A percentile compares a stretch with the other conserved stretches of the same genome.
These are phyloP conservation scores for Plasmodium gonderi DNA, from an alignment of 169 alveolate genomes.

Conservation along the genomic window DNA sequence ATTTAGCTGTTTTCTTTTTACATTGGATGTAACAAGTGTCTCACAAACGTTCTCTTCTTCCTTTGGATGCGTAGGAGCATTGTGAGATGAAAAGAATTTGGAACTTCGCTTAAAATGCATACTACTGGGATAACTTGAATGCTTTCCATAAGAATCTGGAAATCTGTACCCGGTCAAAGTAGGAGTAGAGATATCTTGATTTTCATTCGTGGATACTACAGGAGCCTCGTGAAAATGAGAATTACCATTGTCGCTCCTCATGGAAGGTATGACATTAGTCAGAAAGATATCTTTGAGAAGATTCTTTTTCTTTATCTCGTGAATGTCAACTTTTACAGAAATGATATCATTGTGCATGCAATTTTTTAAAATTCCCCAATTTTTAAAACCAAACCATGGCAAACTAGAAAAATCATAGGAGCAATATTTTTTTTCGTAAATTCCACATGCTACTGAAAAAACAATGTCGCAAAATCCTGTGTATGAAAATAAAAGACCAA, in stretches of 20 bases:
- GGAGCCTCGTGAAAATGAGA: background rate
- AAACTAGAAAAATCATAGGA: conserved; percentile 17
- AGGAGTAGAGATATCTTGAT: too few species aligned
- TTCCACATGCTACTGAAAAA: conserved; percentile 54
- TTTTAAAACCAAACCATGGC: conserved; percentile 62
- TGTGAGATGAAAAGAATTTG: background rate
- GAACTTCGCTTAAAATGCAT: background rate
- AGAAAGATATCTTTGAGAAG: conserved; percentile 8
- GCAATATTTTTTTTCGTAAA: conserved; percentile 10
- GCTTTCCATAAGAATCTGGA: too few species aligned
- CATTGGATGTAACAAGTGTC: background rate
- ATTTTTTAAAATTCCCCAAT: conserved; percentile 54
- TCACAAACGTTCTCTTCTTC: background rate
- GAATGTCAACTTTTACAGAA: conserved; percentile 38
- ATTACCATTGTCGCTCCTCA: background rate
- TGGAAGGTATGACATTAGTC: background rate
- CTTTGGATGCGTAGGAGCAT: too few species aligned
- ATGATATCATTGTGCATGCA: conserved; percentile 43
- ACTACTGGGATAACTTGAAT: background rate
- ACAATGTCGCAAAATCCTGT: conserved; percentile 69
- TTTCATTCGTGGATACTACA: too few species aligned
- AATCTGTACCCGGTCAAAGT: too few species aligned
- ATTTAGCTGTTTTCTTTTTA: background rate
- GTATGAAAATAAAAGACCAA: conserved; percentile 54
- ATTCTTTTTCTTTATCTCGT: conserved; percentile 27